Conservation (phyloP, 192 early-diverging fungal species). For the Podila clonocystis region DNA sequence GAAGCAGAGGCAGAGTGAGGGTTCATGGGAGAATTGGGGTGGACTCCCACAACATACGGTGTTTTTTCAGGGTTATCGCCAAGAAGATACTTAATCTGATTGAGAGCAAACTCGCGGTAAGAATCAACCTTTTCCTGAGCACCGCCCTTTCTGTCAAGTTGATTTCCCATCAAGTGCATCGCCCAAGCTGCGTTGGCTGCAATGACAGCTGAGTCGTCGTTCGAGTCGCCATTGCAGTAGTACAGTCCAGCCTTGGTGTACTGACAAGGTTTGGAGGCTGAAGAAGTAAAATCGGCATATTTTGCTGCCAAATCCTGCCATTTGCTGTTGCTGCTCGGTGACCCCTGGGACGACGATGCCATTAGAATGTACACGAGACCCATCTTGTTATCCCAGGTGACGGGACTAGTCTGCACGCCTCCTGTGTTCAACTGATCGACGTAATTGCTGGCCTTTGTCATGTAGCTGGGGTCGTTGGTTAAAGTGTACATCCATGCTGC, state of each 20-base stretch:
- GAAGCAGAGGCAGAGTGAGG: slow-evolving; percentile 67
- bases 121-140: slow-evolving; percentile 15
- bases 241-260: slow-evolving; percentile 60
- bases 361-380: slow-evolving; percentile 60
- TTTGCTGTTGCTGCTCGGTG: slow-evolving; percentile 13
- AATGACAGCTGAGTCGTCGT: slow-evolving; percentile 35
- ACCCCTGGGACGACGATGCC: slow-evolving; percentile 46
- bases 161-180: slow-evolving; percentile 43
- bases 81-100: slow-evolving; percentile 63
- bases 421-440: slow-evolving; percentile 52
- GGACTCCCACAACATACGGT: slow-evolving; percentile 67
- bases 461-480: slow-evolving; percentile 55
- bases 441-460: slow-evolving; percentile 56
- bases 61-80: slow-evolving; percentile 64
- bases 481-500: slow-evolving; percentile 67
- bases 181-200: slow-evolving; percentile 51
- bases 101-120: slow-evolving; percentile 37
- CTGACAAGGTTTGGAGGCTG: slow-evolving; percentile 15
- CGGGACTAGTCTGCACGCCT: slow-evolving; percentile 13
- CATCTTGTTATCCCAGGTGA: slow-evolving; percentile 65
- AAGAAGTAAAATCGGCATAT: slow-evolving; percentile 47
- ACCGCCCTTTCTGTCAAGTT: slow-evolving; percentile 26
- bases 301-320: slow-evolving; percentile 49
- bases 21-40: slow-evolving; percentile 66
- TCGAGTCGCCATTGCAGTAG: slow-evolving; percentile 40